Base-by-base conservation (phyloP, 352 stramenopile species). In the Phytopythium vexans region DNA sequence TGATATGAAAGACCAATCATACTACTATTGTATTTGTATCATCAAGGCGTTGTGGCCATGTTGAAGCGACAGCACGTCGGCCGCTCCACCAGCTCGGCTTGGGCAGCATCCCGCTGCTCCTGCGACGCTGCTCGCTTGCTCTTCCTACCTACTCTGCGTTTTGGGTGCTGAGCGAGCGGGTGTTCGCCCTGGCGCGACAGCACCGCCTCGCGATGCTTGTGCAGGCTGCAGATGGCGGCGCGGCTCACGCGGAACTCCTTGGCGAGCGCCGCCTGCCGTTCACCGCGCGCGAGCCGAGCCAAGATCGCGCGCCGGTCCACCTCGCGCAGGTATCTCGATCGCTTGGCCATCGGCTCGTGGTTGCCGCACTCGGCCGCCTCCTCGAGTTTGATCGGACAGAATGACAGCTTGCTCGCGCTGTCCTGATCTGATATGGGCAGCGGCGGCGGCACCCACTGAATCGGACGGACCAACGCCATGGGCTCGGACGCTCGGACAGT, bases 241-340 rank as follows among this genome's bases (percentile, higher is more conserved):
- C 77, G 77, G 8, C 72, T 88, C 33, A 88, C 77, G n/a, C 70
- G 68, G 46, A 82, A 88, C 56, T 88, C 79, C 43, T 85, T 86
- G 3, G 79, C 76, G 14, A 88, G 66, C 15, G 66, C 68, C 4
- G 76, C 72, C 40, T 88, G 74, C 54, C 86, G 83, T 49, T 89
- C 79, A 14, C 78, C 78, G 38, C 77, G 69, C 6, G 70, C 65
- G 21, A 89, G 69, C 8, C 78, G 78, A 42, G 72, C 53, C 31
- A 89, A 62, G 64, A 89, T 89, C 2, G 48, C 57, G 31, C 75
- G 75, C 4, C 78, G 75, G 54, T 89, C 78, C 45, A 85, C 84
- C 33, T 89, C 78, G 12, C 76, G 75, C 16, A 89, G 53, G 66
- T 89, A 89, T 14, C 78, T 62, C 4, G 78, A 89, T 4, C 47